Evolutionary conservation across 331 rosid genomes (phyloP), one percentile per base, ranked within the genome.

Genomic region (Pyracantha coccinea): DNA sequence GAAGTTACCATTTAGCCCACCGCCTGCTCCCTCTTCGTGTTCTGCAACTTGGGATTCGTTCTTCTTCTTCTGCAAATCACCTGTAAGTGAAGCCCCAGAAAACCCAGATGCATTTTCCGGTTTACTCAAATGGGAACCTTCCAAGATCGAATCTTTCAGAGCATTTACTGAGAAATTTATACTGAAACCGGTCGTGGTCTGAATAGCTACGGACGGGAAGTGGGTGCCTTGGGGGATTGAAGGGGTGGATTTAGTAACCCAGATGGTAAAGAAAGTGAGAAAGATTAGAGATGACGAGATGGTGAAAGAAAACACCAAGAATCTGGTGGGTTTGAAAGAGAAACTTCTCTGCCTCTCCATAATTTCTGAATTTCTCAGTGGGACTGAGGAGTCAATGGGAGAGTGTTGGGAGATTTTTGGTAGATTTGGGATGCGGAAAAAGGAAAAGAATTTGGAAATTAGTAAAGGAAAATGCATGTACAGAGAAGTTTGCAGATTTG

Each of bases 341-440:
- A 91, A 90, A 80, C 96, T 94, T 83, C 84, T 85, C 71, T 88
- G 97, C 66, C 87, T 89, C 76, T 94, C 97, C 99, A 93, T 91
- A 24, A 75, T 41, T 41, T 41, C 61, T 28, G 76, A 59, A 28
- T 10, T 66, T 59, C 31, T 44, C 28, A 16, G 33, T 25, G 41
- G 72, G 14, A 33, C 63, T 27, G 66, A 19, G 52, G 6, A 3
- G 10, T 17, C 20, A 41, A 3, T 41, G 50, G 58, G 58, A 20
- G 10, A 71, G 70, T 45, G 35, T 25, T 10, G 71, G 31, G 24
- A 6, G 15, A 10, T 50, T 19, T 35, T 62, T 66, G 66, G 69
- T 57, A 23, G 32, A 80, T 29, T 24, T 77, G 61, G 20, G 72
- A 65, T 68, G 54, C 6, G 35, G 35, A 53, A 21, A 33, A 23